Evolutionary conservation across 2,329 filamentous ascomycete genomes (phyloP).

Genomic region (Daldinia sp.): DNA sequence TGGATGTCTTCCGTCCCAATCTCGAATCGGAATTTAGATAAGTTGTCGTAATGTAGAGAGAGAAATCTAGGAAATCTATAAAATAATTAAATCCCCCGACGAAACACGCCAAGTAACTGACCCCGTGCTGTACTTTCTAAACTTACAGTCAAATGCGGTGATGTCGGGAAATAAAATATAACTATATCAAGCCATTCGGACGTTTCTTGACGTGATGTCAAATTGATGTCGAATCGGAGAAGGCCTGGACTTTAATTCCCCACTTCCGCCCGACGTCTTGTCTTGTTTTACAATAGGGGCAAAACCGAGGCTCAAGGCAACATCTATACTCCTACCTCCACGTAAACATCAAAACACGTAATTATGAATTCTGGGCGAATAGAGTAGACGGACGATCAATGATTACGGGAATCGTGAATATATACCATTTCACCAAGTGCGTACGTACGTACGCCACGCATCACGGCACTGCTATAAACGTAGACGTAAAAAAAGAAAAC

Average conservation of each 20-base stretch:
- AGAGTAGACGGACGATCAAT: no score
- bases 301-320: conserved; percentile 6
- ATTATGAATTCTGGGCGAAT: no score
- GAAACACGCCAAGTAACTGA: background rate
- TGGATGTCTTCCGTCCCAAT: no score
- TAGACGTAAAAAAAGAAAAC: background rate
- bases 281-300: background rate
- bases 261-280: conserved; percentile 26
- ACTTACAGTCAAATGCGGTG: background rate
- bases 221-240: conserved; percentile 13
- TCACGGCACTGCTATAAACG: background rate
- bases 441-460: background rate
- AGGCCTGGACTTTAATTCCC: background rate
- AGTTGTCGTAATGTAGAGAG: no score
- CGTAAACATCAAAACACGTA: background rate
- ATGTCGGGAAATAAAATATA: conserved; percentile 15
- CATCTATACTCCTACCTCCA: no score
- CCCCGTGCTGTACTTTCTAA: background rate
- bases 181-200: conserved; percentile 25
- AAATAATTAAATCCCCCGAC: background rate
- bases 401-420: background rate
- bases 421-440: background rate
- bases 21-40: no score
- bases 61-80: background rate
- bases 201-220: conserved; percentile 25